Evolutionary conservation across 2,329 filamentous ascomycete genomes (phyloP).

Genomic region (Hymenoscyphus occultus): DNA sequence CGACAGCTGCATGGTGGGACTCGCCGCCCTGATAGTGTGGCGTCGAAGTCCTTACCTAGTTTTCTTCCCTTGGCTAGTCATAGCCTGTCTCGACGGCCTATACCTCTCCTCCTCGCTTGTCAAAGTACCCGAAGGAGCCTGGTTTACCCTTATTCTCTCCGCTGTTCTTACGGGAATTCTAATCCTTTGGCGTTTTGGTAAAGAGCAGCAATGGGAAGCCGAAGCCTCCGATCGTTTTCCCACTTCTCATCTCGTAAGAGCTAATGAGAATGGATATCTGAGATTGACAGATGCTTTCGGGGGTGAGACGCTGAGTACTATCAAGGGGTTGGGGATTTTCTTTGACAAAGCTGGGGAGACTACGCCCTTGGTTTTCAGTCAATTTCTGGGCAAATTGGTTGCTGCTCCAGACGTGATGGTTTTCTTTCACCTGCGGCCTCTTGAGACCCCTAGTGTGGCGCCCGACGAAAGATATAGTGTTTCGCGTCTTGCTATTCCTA

Average conservation of each 20-base stretch:
- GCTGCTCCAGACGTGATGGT: slow-evolving; percentile 63
- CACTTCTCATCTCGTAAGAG: slow-evolving; percentile 44
- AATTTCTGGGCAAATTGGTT: slow-evolving; percentile 71
- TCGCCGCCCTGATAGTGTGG: slow-evolving; percentile 73
- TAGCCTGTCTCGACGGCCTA: slow-evolving; percentile 63
- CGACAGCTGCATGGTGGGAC: slow-evolving; percentile 68
- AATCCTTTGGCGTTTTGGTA: slow-evolving; percentile 74
- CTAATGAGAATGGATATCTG: slow-evolving; percentile 39
- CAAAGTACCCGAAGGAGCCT: slow-evolving; percentile 73
- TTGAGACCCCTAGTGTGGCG: slow-evolving; percentile 55
- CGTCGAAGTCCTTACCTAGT: slow-evolving; percentile 57
- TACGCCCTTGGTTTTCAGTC: slow-evolving; percentile 64
- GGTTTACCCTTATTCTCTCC: slow-evolving; percentile 70
- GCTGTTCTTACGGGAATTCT: slow-evolving; percentile 60
- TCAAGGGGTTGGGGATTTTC: slow-evolving; percentile 65
- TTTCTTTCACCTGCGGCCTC: slow-evolving; percentile 69
- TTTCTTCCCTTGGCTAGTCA: slow-evolving; percentile 57
- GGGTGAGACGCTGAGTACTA: slow-evolving; percentile 41
- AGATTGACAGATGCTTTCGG: slow-evolving; percentile 41
- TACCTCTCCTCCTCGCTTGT: slow-evolving; percentile 67
- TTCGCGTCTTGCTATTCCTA: slow-evolving; percentile 44
- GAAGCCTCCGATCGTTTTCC: slow-evolving; percentile 61
- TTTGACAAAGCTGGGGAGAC: slow-evolving; percentile 72
- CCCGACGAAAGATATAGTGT: slow-evolving; percentile 47
- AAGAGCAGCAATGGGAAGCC: slow-evolving; percentile 71